Conservation (phyloP, 1,284 basidiomycete species). For the Cryptococcus neoformans region DNA sequence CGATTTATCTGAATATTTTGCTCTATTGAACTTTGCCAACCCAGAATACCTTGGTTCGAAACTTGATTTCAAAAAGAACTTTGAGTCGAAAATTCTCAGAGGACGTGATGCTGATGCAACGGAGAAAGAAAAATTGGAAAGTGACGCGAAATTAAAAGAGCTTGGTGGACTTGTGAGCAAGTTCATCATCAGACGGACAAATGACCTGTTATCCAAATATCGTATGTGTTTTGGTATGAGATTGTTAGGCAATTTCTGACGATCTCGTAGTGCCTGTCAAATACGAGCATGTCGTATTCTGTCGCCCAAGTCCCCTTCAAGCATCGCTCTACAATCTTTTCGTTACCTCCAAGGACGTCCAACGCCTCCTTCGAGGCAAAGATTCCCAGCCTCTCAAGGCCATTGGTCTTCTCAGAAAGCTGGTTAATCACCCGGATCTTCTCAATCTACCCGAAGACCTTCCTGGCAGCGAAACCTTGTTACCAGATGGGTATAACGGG, state of each 20-base stretch:
- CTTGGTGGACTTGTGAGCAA: constrained; percentile 86
- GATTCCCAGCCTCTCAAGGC: constrained; percentile 97
- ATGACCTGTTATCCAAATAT: constrained; percentile 96
- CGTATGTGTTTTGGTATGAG: constrained; percentile 56
- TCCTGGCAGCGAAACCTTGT: constrained; percentile 74
- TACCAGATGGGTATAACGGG: constrained; percentile 69
- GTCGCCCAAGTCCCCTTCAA: constrained; percentile 84
- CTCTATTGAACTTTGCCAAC: constrained; percentile 93
- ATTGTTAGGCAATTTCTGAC: constrained; percentile 1
- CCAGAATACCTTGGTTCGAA: constrained; percentile 92
- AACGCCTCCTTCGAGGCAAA: constrained; percentile 80
- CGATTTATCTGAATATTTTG: constrained; percentile 95
- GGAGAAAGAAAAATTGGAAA: constrained; percentile 73
- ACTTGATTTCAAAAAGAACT: constrained; percentile 93
- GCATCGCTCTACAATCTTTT: constrained; percentile 86
- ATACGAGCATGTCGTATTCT: constrained; percentile 99
- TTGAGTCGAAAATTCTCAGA: constrained; percentile 88
- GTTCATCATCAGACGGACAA: constrained; percentile 97
- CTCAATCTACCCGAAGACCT: constrained; percentile 85
- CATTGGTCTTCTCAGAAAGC: constrained; percentile 93
- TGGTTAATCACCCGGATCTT: constrained; percentile 96
- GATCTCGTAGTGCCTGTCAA: constrained; percentile 82
- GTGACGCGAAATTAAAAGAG: constrained; percentile 91
- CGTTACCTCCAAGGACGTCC: constrained; percentile 91
- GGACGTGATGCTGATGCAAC: constrained; percentile 91